Base-by-base conservation (phyloP, 2,329 filamentous ascomycete genomes). In the Dactylellina sp. region DNA sequence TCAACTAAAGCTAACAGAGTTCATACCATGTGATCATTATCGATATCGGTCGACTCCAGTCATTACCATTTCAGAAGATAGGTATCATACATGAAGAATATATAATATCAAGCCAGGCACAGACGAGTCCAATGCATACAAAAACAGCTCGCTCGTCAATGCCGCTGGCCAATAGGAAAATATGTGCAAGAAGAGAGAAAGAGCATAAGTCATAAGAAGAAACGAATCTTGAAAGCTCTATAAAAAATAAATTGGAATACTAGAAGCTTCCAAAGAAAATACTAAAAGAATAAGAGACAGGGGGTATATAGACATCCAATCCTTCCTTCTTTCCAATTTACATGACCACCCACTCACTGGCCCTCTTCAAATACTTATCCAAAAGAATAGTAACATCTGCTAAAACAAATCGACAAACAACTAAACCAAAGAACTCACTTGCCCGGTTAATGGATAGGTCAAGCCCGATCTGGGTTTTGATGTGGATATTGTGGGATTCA, bases 341-440 rank as follows among this genome's bases (percentile, higher is more conserved):
- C 70, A 74, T 74, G 39, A 74, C 70, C 55, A 97, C 93, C 94
- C 94, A 99, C 84, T 99, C 94, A 78, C 90, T 96, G 22, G 94
- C 93, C 77, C 93, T 88, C 85, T 99, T 99, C 81, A 99, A 89
- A 79, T 95, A 98, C 81, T 98, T 99, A 81, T 99, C 95, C 77
- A 99, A 84, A 83, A 99, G 85, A 80, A 95, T 81, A 40, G 89
- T 86, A 75, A 99, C 83, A 81, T 99, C 95, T 2, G 89, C 85
- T 74, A 99, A 84, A n/a, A 93, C 93, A 80, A 99, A 99, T 16
- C 95, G 90, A 81, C 94, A 97, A 25, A 99, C 86, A 81, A 95
- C 98, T 81, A 99, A 97, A 14, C 90, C 93, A 81, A 99, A 99
- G 82, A 99, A 99, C 82, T 99, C 95, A 35, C 94, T 92, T 6